A percentile compares a stretch with the other conserved stretches of the same genome.
Evolutionary conservation across 2,329 filamentous ascomycete species (phyloP).

Genomic region (Ophiostoma montium): DNA sequence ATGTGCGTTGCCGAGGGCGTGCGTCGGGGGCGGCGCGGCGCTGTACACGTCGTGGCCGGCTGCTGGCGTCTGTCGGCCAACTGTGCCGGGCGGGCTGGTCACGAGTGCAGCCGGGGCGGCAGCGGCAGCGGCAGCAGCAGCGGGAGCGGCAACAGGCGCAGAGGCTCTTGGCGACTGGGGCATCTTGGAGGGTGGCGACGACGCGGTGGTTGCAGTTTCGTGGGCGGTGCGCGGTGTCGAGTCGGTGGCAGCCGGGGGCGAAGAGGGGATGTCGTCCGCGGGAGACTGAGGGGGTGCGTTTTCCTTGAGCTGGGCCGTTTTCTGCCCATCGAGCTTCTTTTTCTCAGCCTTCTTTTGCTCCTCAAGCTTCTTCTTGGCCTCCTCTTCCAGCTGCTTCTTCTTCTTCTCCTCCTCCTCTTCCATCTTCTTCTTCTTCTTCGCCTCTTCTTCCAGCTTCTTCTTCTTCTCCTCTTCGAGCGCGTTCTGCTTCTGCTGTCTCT

Average conservation of each 20-base stretch:
- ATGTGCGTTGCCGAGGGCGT: not conserved
- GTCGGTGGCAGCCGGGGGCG: not conserved
- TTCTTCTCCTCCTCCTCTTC: not conserved
- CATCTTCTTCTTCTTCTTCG: not conserved
- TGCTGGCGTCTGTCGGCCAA: not conserved
- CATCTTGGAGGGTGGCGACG: constrained; percentile 1
- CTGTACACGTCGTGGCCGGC: not conserved
- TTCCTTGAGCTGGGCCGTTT: not conserved
- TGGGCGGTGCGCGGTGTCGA: constrained; percentile 1
- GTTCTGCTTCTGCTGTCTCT: constrained; percentile 6
- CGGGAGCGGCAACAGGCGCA: not conserved
- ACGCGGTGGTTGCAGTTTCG: not conserved
- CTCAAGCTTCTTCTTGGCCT: not conserved
- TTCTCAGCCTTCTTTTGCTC: not conserved
- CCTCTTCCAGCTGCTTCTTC: not conserved
- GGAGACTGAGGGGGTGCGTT: not conserved
- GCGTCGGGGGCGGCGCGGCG: not conserved
- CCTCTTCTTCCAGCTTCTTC: not conserved
- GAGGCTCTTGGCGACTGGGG: not conserved
- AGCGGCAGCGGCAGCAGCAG: not conserved
- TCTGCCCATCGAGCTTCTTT: no score
- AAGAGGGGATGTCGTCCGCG: constrained; percentile 2
- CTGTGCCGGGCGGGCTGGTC: not conserved
- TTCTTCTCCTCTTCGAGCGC: constrained; percentile 3
- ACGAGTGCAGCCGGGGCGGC: not conserved